A percentile compares a stretch with the other conserved stretches of the same genome.
Evolutionary conservation across 2,329 filamentous ascomycete species (phyloP).

Genomic region (Didymella sp.): DNA sequence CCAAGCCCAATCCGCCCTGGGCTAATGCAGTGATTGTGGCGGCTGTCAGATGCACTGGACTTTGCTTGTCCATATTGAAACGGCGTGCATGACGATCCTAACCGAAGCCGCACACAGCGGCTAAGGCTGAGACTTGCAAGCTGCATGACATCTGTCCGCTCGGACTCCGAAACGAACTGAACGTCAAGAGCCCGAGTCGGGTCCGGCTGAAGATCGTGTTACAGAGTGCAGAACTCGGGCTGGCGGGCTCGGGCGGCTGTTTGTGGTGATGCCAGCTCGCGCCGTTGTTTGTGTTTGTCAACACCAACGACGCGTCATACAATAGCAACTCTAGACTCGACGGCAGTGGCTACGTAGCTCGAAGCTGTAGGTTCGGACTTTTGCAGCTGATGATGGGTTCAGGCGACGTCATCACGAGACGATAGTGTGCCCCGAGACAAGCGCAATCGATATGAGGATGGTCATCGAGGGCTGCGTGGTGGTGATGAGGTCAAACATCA

Average conservation of each 20-base stretch:
- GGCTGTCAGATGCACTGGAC: constrained; percentile 9
- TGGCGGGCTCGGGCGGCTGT: background rate
- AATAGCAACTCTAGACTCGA: constrained; percentile 2
- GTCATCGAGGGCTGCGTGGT: constrained; percentile 4
- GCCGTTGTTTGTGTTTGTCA: constrained; percentile 16
- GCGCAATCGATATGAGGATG: constrained; percentile 5
- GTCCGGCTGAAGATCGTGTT: constrained; percentile 5
- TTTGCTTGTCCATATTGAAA: constrained; percentile 11
- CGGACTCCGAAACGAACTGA: constrained; percentile 10
- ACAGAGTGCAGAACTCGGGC: constrained; percentile 1
- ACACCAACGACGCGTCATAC: constrained; percentile 16
- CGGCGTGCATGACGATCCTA: constrained; percentile 11
- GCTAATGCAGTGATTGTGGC: constrained; percentile 10
- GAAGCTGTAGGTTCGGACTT: background rate
- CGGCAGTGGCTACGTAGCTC: background rate
- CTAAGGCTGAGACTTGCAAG: constrained; percentile 15
- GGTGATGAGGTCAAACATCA: constrained; percentile 6
- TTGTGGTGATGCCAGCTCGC: constrained; percentile 8
- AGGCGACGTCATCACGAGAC: constrained; percentile 2
- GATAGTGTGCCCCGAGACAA: background rate
- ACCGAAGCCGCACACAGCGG: constrained; percentile 6
- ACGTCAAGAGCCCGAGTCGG: background rate
- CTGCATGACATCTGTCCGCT: constrained; percentile 14
- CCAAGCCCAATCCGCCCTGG: constrained; percentile 4
- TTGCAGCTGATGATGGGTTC: background rate